phyloP scores from a whole-genome alignment of 2,329 filamentous ascomycete genomes.

The Helminthosporium solani region DNA sequence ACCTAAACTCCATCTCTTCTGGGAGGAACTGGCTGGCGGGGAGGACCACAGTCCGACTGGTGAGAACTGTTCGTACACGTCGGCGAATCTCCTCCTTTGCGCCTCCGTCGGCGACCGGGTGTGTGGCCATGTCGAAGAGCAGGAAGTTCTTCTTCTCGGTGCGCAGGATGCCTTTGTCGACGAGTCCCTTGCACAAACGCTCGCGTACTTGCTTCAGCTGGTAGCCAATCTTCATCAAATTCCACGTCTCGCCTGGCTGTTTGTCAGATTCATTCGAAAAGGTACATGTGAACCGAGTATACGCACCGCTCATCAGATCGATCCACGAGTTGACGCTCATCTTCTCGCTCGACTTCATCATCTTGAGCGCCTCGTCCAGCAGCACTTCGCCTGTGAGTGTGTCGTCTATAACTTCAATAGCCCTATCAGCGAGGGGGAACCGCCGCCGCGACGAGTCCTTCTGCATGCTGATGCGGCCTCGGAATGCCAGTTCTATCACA shows the following conservation, averaged over 20 bases:
- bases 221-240: constrained; percentile 99
- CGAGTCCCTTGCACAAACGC: constrained; percentile 91
- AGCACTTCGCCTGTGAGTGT: constrained; percentile 95
- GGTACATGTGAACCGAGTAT: background rate
- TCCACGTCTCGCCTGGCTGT: constrained; percentile 89
- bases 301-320: constrained; percentile 93
- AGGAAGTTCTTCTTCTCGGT: constrained; percentile 99
- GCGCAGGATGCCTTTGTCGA: constrained; percentile 97
- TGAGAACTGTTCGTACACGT: constrained; percentile 88
- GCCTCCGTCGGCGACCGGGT: constrained; percentile 92
- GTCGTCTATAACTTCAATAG: constrained; percentile 97
- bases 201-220: constrained; percentile 99
- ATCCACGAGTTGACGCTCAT: constrained; percentile 99
- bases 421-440: constrained; percentile 86
- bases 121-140: constrained; percentile 99
- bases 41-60: constrained; percentile 89
- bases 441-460: constrained; percentile 89
- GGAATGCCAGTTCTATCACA: constrained; percentile 94
- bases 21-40: constrained; percentile 85
- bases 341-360: constrained; percentile 99
- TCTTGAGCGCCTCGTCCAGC: constrained; percentile 95
- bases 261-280: constrained; percentile 19
- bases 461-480: constrained; percentile 97
- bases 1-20: constrained; percentile 91
- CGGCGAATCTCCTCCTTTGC: constrained; percentile 97